Evolutionary conservation across 2,329 filamentous ascomycete species (phyloP), one percentile per base, ranked within the genome.

Genomic region (Penicillium sp.): DNA sequence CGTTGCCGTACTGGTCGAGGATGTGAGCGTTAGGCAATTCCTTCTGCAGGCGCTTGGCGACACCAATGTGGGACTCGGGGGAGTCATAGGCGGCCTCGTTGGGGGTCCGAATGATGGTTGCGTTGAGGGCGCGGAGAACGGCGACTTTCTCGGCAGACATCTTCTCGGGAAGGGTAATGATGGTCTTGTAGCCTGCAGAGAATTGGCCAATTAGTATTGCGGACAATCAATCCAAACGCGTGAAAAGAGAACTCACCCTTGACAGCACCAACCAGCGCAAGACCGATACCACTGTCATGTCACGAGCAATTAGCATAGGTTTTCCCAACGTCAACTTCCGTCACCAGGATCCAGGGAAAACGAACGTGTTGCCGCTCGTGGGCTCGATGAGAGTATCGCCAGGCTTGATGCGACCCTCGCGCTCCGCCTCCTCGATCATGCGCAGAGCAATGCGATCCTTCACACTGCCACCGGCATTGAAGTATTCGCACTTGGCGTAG

Each of bases 111-210:
- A 99, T 97, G 78, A 99, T 98, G 73, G 96, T 97, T 43, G 95
- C 95, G 64, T 94, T 94, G 54, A 99, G 85, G 33, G 95, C 94
- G 69, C 92, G 90, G 62, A 99, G 84, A 31, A 99, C 95, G 2
- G 94, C 90, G 40, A 99, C 95, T 79, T 99, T 99, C 79, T 99
- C 95, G 50, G 92, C 90, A 1, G 92, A 97, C 95, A 99, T 99
- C 83, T 99, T 99, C 81, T 99, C 95, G 53, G 95, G 95, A 47
- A 99, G 86, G 11, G 95, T 99, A 77, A 99, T 99, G 79, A 99
- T 98, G 41, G 93, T 96, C 79, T 94, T 94, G 84, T 98, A 99
- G 66, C 93, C 77, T 78, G 33, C 2, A 31, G 19, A 16, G 40
- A 37, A 33, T 14, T 14, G 11, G 36, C 6, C 41, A 50, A 51